Percentiles rank a stretch among this genome's conserved stretches.
Conservation (phyloP, 371 early-diverging fungal genomes). For the Mortierella sp. region DNA sequence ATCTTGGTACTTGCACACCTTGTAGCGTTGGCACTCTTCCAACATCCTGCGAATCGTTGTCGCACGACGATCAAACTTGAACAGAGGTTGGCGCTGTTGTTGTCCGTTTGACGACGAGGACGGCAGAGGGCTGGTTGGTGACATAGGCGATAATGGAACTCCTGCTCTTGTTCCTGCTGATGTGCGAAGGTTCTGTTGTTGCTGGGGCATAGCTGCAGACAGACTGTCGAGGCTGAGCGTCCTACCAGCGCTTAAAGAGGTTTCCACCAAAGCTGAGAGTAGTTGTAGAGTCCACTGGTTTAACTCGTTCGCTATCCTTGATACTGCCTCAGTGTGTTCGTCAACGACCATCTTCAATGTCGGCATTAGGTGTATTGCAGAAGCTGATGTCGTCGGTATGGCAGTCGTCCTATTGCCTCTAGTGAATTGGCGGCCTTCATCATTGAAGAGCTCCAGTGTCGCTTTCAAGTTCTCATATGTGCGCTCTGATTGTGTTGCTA, state of each 20-base stretch:
- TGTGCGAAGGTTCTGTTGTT: neutral
- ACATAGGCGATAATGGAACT: neutral
- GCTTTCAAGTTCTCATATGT: neutral
- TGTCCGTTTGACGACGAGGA: neutral
- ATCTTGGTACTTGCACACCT: neutral
- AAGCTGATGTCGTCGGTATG: neutral
- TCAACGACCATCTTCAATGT: neutral
- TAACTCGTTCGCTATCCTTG: neutral
- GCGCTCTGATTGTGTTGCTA: neutral
- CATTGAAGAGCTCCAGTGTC: neutral
- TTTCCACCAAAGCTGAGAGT: neutral
- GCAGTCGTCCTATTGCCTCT: neutral
- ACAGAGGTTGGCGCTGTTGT: neutral
- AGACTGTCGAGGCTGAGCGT: neutral
- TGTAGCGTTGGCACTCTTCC: slow-evolving; percentile 2
- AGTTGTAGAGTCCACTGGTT: neutral
- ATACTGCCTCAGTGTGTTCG: neutral
- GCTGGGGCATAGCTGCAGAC: neutral
- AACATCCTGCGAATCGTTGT: slow-evolving; percentile 5
- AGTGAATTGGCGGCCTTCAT: neutral
- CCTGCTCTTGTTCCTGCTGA: neutral
- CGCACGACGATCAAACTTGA: neutral
- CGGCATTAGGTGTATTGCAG: neutral
- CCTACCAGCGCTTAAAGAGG: neutral
- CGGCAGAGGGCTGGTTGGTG: neutral